Base-by-base conservation (phyloP, 345 rosid genomes). In the Heritiera fomes region DNA sequence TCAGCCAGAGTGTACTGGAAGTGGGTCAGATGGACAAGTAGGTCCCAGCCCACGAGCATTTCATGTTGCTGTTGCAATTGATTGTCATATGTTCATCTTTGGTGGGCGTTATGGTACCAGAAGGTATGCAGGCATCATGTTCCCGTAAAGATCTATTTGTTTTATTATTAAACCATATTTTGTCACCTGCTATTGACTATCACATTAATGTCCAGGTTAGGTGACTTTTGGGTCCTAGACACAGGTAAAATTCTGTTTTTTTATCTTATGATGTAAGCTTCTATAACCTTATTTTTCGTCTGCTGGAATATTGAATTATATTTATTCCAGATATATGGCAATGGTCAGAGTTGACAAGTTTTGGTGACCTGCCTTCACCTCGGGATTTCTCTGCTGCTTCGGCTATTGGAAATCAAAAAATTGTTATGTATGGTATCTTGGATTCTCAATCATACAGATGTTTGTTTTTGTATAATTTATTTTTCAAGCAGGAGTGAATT, bases 141-240 rank as follows among this genome's bases (percentile, higher is more conserved):
- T 38, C 69, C 58, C 3, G 3, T 58, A 56, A 7, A 45, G 61
- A 20, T 50, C 28, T 38, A 40, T 49, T 43, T 59, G 6, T 52
- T 68, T 71, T 40, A 5, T 7, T 61, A 20, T 7, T 59, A 32
- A 40, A 34, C 9, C 5, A 53, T 65, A 72, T 60, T 43, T 41
- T 13, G 2, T 34, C 49, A 46, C 71, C 62, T 38, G 49, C 76
- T 79, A 56, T 73, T 83, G 50, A 58, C 77, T 58, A 43, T 75
- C 56, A 61, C 1, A 20, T 67, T 59, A 50, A 49, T 62, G 76
- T 84, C 75, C 95, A 96, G 99, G 92, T 84, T 94, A 87, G 92
- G 97, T 0, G 98, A 96, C 82, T 94, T 96, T 83, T 96, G 98
- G 99, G 97, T 96, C 83, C 88, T 96, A 32, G 98, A 96, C 87